phyloP scores from a whole-genome alignment of 1,284 basidiomycete genomes.

The Omphalotus olearius region DNA sequence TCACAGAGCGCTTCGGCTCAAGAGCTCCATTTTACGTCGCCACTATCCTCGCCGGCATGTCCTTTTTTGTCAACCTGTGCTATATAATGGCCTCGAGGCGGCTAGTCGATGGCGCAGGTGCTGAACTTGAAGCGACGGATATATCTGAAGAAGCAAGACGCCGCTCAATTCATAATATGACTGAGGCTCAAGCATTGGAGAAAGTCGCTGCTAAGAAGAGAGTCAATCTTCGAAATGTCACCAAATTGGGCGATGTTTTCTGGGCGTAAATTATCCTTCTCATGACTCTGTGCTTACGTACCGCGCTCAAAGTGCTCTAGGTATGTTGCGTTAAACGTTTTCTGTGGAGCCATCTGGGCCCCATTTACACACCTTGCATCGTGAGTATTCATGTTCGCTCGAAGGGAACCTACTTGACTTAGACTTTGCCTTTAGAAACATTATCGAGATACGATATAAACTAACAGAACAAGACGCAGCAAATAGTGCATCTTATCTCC shows the following conservation, averaged over 20 bases:
- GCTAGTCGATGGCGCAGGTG: conserved; percentile 53
- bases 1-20: conserved; percentile 63
- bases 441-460: conserved; percentile 65
- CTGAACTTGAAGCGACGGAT: conserved; percentile 63
- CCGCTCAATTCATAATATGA: conserved; percentile 36
- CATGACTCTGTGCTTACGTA: background rate
- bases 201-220: conserved; percentile 60
- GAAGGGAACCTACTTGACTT: no score
- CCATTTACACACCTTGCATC: conserved; percentile 76
- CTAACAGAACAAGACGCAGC: conserved; percentile 60
- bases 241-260: conserved; percentile 71
- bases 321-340: conserved; percentile 65
- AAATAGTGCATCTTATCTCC: conserved; percentile 63
- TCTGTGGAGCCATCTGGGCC: conserved; percentile 76
- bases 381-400: no score
- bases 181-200: conserved; percentile 61
- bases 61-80: conserved; percentile 62
- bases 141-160: conserved; percentile 47
- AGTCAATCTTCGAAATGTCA: conserved; percentile 56
- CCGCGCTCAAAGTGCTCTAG: conserved; percentile 27
- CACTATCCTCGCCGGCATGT: conserved; percentile 55
- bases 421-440: conserved; percentile 48
- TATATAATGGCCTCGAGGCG: conserved; percentile 63
- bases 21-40: conserved; percentile 75
- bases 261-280: conserved; percentile 55